Evolutionary conservation across 2,329 filamentous ascomycete species (phyloP).

Genomic region (Monosporascus sp.): DNA sequence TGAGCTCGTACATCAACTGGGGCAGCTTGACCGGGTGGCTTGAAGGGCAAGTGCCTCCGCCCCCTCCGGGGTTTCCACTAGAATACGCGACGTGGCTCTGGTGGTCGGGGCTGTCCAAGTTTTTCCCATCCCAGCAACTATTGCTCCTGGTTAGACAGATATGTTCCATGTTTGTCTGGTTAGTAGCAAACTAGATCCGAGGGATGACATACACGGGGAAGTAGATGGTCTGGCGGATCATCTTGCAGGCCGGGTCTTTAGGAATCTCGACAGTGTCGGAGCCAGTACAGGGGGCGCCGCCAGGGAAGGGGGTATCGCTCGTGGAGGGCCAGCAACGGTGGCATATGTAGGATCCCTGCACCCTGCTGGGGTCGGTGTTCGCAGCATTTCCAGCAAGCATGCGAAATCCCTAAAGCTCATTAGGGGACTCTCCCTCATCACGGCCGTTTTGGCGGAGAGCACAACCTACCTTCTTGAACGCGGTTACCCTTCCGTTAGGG

Average conservation of each 20-base stretch:
- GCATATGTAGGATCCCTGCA: slow-evolving; percentile 36
- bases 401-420: slow-evolving; percentile 33
- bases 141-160: slow-evolving; percentile 15
- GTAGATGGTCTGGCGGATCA: slow-evolving; percentile 48
- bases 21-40: slow-evolving; percentile 40
- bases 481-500: slow-evolving; percentile 34
- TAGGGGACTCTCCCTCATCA: background rate
- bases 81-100: slow-evolving; percentile 40
- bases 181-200: slow-evolving; percentile 15
- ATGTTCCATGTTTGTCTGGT: slow-evolving; percentile 17
- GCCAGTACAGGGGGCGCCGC: slow-evolving; percentile 43
- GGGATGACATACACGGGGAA: slow-evolving; percentile 33
- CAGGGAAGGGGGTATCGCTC: slow-evolving; percentile 40
- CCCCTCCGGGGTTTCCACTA: slow-evolving; percentile 29
- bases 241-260: slow-evolving; percentile 38
- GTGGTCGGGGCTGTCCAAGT: slow-evolving; percentile 43
- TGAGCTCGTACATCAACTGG: slow-evolving; percentile 43
- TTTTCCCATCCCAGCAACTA: slow-evolving; percentile 45
- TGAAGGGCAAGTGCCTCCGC: slow-evolving; percentile 41
- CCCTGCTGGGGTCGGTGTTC: slow-evolving; percentile 34
- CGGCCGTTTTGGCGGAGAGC: background rate
- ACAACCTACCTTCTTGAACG: slow-evolving; percentile 32
- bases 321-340: slow-evolving; percentile 42
- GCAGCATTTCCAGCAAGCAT: slow-evolving; percentile 40
- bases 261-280: slow-evolving; percentile 46